A percentile compares a stretch with the other conserved stretches of the same genome.
Conservation (phyloP, 352 stramenopile species). For the Phytophthora fragariaefolia region DNA sequence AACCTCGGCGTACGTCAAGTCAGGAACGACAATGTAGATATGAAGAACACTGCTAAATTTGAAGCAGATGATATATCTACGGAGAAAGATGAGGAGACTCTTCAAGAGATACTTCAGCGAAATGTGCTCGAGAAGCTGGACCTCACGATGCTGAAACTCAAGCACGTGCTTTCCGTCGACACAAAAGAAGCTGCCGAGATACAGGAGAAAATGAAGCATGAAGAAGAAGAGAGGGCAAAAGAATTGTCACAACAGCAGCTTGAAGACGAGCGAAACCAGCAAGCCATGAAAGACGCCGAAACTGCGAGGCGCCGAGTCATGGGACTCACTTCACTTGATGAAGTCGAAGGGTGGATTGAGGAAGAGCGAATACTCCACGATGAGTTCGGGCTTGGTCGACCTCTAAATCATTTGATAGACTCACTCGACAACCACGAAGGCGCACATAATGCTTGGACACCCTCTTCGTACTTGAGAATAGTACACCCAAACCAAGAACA, state of each 20-base stretch:
- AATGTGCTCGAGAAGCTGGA: conserved; percentile 66
- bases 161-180: conserved; percentile 57
- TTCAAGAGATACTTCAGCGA: conserved; percentile 48
- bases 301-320: conserved; percentile 54
- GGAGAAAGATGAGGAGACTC: conserved; percentile 11
- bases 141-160: conserved; percentile 71
- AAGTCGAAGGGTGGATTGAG: conserved; percentile 51
- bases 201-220: conserved; percentile 18
- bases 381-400: conserved; percentile 2
- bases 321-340: conserved; percentile 53
- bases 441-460: neutral
- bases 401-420: conserved; percentile 17
- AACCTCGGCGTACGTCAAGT: conserved; percentile 17
- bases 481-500: neutral
- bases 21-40: neutral
- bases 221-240: conserved; percentile 20
- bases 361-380: conserved; percentile 27
- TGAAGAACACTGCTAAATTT: neutral
- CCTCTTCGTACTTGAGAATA: neutral
- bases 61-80: neutral
- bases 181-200: conserved; percentile 55
- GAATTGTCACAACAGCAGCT: conserved; percentile 25
- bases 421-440: conserved; percentile 20
- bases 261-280: conserved; percentile 34
- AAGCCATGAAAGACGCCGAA: conserved; percentile 43